phyloP scores from a whole-genome alignment of 352 stramenopile genomes.

The Globisporangium solare region DNA sequence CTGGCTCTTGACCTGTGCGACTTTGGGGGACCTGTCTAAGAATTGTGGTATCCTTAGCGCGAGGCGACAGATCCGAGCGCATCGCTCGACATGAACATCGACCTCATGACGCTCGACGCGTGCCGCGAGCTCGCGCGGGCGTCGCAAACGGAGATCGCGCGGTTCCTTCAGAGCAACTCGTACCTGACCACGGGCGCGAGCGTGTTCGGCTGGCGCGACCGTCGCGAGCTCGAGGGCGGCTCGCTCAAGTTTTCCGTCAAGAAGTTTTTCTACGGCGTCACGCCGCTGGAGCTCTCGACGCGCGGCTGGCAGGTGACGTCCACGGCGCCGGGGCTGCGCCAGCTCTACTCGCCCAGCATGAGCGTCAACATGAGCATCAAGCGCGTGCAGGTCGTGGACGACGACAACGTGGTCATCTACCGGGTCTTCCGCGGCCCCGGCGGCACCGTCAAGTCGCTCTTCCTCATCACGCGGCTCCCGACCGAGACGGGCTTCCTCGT shows the following conservation, averaged over 20 bases:
- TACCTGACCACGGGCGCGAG: constrained; percentile 39
- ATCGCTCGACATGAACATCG: too few species aligned
- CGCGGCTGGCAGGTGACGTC: constrained; percentile 20
- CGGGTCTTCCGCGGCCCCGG: constrained; percentile 30
- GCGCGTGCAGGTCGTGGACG: constrained; percentile 43
- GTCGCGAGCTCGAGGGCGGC: constrained; percentile 27
- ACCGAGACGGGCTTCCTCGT: constrained; percentile 31
- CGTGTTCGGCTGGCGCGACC: constrained; percentile 52
- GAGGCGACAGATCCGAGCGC: too few species aligned
- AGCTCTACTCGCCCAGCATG: constrained; percentile 36
- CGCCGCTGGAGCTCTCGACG: constrained; percentile 22
- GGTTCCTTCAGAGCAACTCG: constrained; percentile 9
- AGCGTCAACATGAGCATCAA: constrained; percentile 34
- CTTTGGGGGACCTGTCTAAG: too few species aligned
- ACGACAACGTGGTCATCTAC: constrained; percentile 55
- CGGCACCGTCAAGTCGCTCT: constrained; percentile 37
- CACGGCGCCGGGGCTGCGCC: not conserved
- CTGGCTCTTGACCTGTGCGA: not conserved
- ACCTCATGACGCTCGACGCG: not conserved
- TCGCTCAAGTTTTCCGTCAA: constrained; percentile 53
- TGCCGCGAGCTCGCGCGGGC: constrained; percentile 1
- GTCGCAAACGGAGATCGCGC: constrained; percentile 2
- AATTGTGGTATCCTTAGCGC: too few species aligned
- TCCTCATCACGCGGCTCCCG: constrained; percentile 36
- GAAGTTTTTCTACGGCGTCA: constrained; percentile 37